Percentiles rank a stretch among this genome's conserved stretches.
phyloP scores from a whole-genome alignment of 2,329 filamentous ascomycete species.

The Botrytis tulipae region DNA sequence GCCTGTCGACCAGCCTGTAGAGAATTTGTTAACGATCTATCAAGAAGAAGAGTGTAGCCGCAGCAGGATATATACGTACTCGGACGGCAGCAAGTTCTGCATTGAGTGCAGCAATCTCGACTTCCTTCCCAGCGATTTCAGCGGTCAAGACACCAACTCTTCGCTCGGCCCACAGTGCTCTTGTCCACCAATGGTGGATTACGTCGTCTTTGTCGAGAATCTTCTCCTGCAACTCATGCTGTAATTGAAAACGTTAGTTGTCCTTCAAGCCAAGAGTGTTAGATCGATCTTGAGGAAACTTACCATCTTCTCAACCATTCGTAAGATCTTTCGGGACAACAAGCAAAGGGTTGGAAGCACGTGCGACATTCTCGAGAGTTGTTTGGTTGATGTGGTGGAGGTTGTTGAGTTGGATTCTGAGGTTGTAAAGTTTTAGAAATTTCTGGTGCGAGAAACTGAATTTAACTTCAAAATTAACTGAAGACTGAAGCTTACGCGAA shows the following conservation, averaged over 20 bases:
- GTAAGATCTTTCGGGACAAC: too few species aligned
- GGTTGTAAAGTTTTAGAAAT: not conserved
- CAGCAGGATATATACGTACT: slow-evolving; percentile 1
- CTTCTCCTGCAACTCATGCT: not conserved
- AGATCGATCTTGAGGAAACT: not conserved
- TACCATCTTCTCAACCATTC: not conserved
- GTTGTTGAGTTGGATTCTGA: not conserved
- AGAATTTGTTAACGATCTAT: not conserved
- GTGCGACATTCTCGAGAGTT: not conserved
- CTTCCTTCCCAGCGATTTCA: not conserved
- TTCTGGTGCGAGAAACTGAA: not conserved
- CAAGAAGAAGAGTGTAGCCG: too few species aligned
- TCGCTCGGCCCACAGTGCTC: not conserved
- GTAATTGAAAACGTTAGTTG: not conserved
- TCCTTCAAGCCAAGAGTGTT: not conserved
- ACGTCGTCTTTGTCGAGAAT: not conserved
- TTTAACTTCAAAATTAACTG: not conserved
- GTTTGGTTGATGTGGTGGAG: not conserved
- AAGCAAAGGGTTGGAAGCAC: not conserved
- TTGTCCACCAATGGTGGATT: not conserved
- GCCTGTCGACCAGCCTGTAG: not conserved
- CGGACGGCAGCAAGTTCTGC: not conserved
- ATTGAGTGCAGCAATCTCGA: not conserved
- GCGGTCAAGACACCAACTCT: not conserved
- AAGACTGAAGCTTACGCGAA: not conserved